Conservation (phyloP, 306 rosid genomes). For the Cucurbita pepo region DNA sequence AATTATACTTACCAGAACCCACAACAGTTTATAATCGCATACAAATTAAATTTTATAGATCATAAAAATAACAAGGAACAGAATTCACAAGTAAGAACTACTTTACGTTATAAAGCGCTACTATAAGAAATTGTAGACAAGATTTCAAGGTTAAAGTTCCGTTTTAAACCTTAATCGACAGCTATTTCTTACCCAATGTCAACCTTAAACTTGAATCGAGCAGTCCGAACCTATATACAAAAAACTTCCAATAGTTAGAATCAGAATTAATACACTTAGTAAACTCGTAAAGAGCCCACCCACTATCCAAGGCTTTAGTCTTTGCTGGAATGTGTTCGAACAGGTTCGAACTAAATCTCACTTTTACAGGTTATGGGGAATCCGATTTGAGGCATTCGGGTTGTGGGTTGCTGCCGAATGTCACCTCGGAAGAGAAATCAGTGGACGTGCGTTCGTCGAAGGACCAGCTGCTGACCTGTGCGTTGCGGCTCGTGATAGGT, state of each 20-base stretch:
- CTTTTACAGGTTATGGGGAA: background rate
- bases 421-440: no score
- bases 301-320: background rate
- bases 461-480: no score
- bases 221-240: background rate
- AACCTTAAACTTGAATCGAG: background rate
- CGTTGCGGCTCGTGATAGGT: no score
- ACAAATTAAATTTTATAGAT: no score
- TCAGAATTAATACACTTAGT: background rate
- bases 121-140: no score
- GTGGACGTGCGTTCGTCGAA: no score
- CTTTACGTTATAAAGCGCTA: background rate
- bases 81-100: background rate
- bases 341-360: background rate
- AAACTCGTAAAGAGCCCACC: background rate
- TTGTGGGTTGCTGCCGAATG: background rate
- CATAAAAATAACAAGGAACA: no score
- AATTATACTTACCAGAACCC: background rate
- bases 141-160: background rate
- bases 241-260: background rate
- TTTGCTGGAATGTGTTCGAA: background rate
- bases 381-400: background rate
- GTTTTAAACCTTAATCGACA: background rate
- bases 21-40: background rate
- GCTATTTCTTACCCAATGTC: background rate